phyloP scores from a whole-genome alignment of 176 grass and related monocot genomes.

The Oropetium thomaeum region DNA sequence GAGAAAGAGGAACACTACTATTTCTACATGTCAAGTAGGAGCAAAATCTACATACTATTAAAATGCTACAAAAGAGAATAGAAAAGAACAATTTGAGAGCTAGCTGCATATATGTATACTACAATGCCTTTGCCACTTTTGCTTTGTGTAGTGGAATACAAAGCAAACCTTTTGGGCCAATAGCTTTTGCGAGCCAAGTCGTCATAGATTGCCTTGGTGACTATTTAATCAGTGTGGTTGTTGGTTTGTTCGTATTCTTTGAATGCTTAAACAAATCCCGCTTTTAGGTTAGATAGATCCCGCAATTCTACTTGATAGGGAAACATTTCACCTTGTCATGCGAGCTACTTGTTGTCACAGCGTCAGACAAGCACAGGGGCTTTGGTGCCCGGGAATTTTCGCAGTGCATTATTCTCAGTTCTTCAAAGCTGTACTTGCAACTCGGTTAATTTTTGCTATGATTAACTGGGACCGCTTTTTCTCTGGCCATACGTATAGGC shows the following conservation, averaged over 20 bases:
- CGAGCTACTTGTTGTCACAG: constrained; percentile 21
- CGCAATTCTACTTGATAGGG: constrained; percentile 2
- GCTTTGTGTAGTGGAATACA: constrained; percentile 59
- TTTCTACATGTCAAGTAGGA: constrained; percentile 11
- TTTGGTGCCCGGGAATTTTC: not conserved
- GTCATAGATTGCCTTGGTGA: constrained; percentile 46
- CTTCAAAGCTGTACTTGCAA: not conserved
- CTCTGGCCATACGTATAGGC: not conserved
- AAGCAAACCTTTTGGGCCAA: constrained; percentile 37
- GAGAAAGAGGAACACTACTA: constrained; percentile 8
- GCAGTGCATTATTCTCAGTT: not conserved
- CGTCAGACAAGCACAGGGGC: constrained; percentile 9
- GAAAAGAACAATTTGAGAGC: constrained; percentile 9
- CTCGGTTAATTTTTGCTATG: not conserved
- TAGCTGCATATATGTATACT: not conserved
- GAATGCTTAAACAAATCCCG: constrained; percentile 10
- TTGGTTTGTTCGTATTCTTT: constrained; percentile 12
- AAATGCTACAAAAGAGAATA: not conserved
- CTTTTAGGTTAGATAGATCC: constrained; percentile 9
- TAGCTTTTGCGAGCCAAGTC: constrained; percentile 34
- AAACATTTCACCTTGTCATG: constrained; percentile 20
- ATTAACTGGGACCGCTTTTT: not conserved
- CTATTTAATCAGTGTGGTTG: constrained; percentile 38
- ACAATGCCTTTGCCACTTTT: constrained; percentile 38
- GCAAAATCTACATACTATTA: not conserved